A percentile compares a stretch with the other conserved stretches of the same genome.
Evolutionary conservation across 2,329 filamentous ascomycete genomes (phyloP).

Genomic region (Neofusicoccum umdonicola): DNA sequence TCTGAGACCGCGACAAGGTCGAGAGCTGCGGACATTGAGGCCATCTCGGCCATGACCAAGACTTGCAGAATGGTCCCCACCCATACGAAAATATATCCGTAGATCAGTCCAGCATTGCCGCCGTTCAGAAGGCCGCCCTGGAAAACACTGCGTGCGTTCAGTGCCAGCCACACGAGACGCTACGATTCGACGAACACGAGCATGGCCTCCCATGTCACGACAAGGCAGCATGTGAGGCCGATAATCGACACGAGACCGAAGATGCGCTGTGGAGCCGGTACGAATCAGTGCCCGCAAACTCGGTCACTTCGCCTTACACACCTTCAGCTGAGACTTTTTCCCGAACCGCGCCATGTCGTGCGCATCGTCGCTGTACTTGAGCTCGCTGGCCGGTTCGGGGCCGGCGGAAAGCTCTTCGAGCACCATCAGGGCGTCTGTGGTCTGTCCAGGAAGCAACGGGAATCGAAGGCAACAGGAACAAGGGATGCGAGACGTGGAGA

Average conservation of each 20-base stretch:
- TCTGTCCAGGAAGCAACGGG: too few species aligned
- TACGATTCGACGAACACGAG: conserved; percentile 29
- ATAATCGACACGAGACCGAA: conserved; percentile 38
- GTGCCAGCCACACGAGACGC: not conserved
- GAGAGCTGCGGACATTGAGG: conserved; percentile 36
- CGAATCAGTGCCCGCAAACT: not conserved
- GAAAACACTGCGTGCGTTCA: conserved; percentile 14
- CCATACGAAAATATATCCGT: conserved; percentile 38
- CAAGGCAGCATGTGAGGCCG: conserved; percentile 35
- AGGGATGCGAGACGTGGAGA: too few species aligned
- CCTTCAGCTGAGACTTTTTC: conserved; percentile 37
- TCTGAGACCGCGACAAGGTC: too few species aligned
- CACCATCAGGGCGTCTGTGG: not conserved
- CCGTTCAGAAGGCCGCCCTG: conserved; percentile 28
- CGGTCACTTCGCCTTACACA: conserved; percentile 16
- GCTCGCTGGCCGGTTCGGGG: not conserved
- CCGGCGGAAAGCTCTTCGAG: not conserved
- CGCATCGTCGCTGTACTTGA: not conserved
- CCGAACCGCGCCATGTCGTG: conserved; percentile 12
- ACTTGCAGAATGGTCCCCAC: conserved; percentile 36
- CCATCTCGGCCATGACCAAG: conserved; percentile 34
- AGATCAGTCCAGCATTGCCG: conserved; percentile 37
- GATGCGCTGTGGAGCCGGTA: conserved; percentile 26
- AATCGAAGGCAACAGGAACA: too few species aligned
- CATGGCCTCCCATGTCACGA: conserved; percentile 39